Evolutionary conservation across 2,329 filamentous ascomycete genomes (phyloP), one percentile per base, ranked within the genome.

Genomic region (Fusarium annulatum): DNA sequence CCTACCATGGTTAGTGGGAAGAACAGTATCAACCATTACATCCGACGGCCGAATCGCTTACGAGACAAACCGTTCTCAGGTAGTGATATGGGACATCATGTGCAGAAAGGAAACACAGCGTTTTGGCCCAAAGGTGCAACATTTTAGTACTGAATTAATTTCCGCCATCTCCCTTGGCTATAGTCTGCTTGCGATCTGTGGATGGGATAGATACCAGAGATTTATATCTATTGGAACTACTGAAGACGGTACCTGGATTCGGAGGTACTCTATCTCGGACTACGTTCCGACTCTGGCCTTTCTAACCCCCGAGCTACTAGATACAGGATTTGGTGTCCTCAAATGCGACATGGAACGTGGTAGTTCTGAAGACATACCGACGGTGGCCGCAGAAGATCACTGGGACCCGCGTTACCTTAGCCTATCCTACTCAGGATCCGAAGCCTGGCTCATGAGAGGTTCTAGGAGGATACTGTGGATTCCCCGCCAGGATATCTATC

Each of bases 31-130:
- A 28, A 7, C 38, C 7, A 14, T n/a, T 19, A 19, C 23, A 46
- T 3, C 23, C 5, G 18, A 46, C 4, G 12, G 45, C 12, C 45
- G 3, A 21, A 10, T 48, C 0, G 45, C 45, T 14, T 3, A 2
- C 10, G 0, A 0, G 4, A 0, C 4, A 3, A 1, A 0, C 4
- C 0, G 0, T 8, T 18, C 5, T 28, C 0, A 1, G 0, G 9
- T 28, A 28, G 26, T 30, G 26, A 3, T 48, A 30, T 48, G 26
- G 26, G 26, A 48, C 3, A 15, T 30, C 3, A 11, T 8, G 12
- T 0, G 6, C 3, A 9, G 4, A 3, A 21, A 30, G 19, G 3
- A 0, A 30, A 21, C 12, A 0, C 12, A 30, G 19, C 0, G 9
- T 8, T 21, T 48, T 30, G 28, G 7, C 26, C 26, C 7, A 26